Evolutionary conservation across 805 yeast species (phyloP).

Genomic region (Spathaspora passalidarum): DNA sequence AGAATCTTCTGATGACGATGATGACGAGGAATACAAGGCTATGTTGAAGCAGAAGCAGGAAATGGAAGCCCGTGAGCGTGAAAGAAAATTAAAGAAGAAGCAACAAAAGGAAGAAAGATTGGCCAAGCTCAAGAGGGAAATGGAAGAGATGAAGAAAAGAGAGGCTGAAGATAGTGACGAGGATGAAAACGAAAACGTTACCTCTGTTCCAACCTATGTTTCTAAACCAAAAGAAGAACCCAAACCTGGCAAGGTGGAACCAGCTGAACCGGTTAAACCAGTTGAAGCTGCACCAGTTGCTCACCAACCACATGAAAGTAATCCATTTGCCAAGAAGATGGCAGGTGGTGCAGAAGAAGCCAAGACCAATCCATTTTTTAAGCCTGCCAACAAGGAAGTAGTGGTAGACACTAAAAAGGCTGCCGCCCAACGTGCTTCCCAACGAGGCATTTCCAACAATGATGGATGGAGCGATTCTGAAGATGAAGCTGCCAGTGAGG

Average conservation of each 20-base stretch:
- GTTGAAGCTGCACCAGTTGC: slow-evolving; percentile 11
- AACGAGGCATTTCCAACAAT: slow-evolving; percentile 50
- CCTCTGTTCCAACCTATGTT: slow-evolving; percentile 20
- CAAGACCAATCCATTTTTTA: slow-evolving; percentile 54
- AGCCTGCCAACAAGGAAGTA: slow-evolving; percentile 28
- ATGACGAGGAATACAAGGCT: slow-evolving; percentile 49
- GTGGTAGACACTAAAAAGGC: slow-evolving; percentile 54
- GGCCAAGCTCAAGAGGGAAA: slow-evolving; percentile 56
- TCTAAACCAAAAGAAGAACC: slow-evolving; percentile 6
- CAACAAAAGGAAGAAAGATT: slow-evolving; percentile 58
- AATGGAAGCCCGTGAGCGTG: slow-evolving; percentile 41
- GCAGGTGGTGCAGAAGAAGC: slow-evolving; percentile 9
- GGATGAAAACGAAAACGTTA: slow-evolving; percentile 26
- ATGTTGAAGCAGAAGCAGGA: slow-evolving; percentile 43
- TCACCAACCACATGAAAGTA: slow-evolving; percentile 34
- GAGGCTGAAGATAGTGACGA: slow-evolving; percentile 27
- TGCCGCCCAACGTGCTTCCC: slow-evolving; percentile 70
- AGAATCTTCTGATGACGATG: slow-evolving; percentile 30
- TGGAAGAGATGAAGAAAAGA: slow-evolving; percentile 48
- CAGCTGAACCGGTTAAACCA: slow-evolving; percentile 5
- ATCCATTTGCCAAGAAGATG: slow-evolving; percentile 47
- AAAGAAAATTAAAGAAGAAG: slow-evolving; percentile 48
- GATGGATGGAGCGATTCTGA: slow-evolving; percentile 48
- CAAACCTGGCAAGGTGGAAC: slow-evolving; percentile 1
- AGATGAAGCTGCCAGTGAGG: slow-evolving; percentile 44